A percentile compares a stretch with the other conserved stretches of the same genome.
phyloP scores from a whole-genome alignment of 2,329 filamentous ascomycete species.

The Phoma herbarum region DNA sequence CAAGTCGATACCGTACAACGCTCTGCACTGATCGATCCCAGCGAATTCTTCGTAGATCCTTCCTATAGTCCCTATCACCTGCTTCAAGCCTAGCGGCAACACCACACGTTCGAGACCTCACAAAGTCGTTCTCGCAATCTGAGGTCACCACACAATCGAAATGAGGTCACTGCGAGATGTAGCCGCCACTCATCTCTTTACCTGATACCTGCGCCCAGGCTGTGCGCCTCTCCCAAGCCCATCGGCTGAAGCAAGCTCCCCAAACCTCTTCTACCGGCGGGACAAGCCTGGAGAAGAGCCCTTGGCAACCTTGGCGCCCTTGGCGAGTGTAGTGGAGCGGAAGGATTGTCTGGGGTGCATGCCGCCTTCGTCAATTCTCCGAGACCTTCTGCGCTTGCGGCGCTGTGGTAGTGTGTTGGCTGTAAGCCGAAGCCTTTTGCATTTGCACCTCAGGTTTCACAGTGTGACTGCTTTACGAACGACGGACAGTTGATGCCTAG shows the following conservation, averaged over 20 bases:
- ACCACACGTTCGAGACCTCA: neutral
- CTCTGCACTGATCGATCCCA: neutral
- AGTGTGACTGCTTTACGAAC: neutral
- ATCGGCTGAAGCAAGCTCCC: slow-evolving; percentile 26
- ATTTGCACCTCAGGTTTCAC: neutral
- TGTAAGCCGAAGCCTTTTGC: neutral
- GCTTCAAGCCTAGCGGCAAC: neutral
- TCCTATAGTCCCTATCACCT: neutral
- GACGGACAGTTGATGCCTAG: neutral
- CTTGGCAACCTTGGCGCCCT: slow-evolving; percentile 24
- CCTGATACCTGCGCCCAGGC: neutral
- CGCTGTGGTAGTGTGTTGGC: neutral
- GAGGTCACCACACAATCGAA: neutral
- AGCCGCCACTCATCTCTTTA: neutral
- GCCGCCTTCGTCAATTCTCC: slow-evolving; percentile 9
- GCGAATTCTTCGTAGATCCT: neutral
- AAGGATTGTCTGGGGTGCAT: slow-evolving; percentile 23
- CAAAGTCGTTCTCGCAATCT: neutral
- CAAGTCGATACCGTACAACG: no score
- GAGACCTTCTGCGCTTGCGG: neutral
- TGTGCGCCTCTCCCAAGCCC: neutral
- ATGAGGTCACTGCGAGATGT: neutral
- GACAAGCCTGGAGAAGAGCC: slow-evolving; percentile 37
- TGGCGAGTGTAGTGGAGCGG: slow-evolving; percentile 22
- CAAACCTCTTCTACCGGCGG: slow-evolving; percentile 34